These are phyloP conservation scores for Sugiyamaella xylanicola DNA, from an alignment of 1,139 yeast genomes.

Conservation along the genomic window DNA sequence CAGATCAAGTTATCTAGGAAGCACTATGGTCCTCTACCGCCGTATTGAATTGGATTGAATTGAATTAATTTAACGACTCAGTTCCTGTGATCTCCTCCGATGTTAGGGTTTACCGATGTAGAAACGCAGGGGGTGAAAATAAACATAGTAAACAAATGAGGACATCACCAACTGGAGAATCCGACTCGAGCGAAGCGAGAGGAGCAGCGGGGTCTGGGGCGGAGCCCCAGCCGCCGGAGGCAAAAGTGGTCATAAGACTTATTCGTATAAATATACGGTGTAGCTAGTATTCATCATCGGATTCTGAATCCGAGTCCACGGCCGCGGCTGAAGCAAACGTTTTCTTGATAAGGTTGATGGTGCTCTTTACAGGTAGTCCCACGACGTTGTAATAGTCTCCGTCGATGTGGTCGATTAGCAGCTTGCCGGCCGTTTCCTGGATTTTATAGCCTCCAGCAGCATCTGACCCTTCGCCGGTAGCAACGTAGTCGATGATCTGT, in stretches of 20 bases:
- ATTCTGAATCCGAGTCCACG: slow-evolving; percentile 24
- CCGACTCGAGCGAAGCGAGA: too few species aligned
- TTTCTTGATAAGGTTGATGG: slow-evolving; percentile 50
- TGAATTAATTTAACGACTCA: too few species aligned
- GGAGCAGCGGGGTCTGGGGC: background rate
- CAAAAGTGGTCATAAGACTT: background rate
- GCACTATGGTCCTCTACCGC: too few species aligned
- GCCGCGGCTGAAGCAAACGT: slow-evolving; percentile 35
- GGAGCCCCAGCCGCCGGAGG: background rate
- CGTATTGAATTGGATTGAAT: too few species aligned
- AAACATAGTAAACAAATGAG: too few species aligned
- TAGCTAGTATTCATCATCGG: slow-evolving; percentile 25
- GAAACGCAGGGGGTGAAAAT: too few species aligned
- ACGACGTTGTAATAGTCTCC: slow-evolving; percentile 92
- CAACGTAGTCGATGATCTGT: slow-evolving; percentile 61
- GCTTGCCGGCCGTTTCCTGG: slow-evolving; percentile 66
- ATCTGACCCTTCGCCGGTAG: slow-evolving; percentile 68
- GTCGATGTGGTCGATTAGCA: slow-evolving; percentile 59
- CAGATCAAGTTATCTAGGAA: too few species aligned
- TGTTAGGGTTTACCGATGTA: too few species aligned
- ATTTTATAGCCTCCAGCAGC: slow-evolving; percentile 95
- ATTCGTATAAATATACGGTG: slow-evolving; percentile 4
- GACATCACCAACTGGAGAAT: background rate
- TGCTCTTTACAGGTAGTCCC: slow-evolving; percentile 73
- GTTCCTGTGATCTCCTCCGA: too few species aligned